Evolutionary conservation across 192 early-diverging fungal genomes (phyloP).

Genomic region (Podila epigama): DNA sequence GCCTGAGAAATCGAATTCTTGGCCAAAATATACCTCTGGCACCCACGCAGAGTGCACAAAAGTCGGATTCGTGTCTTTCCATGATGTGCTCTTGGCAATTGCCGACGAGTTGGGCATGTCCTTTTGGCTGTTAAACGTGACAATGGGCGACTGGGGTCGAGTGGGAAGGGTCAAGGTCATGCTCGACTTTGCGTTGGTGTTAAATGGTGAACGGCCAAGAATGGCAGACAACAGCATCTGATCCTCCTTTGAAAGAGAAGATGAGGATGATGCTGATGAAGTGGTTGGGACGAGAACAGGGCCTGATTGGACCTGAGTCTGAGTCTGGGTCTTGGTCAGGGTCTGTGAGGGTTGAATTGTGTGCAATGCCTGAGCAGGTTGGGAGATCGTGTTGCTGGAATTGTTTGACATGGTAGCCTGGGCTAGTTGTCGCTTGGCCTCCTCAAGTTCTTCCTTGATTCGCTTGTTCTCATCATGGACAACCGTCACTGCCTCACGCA

Average conservation of each 20-base stretch:
- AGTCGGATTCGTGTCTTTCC: slow-evolving; percentile 28
- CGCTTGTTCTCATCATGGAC: slow-evolving; percentile 36
- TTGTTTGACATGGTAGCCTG: slow-evolving; percentile 9
- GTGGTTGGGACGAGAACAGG: background rate
- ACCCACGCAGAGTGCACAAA: slow-evolving; percentile 23
- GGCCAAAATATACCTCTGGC: slow-evolving; percentile 17
- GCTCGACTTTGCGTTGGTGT: slow-evolving; percentile 11
- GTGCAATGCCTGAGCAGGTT: too few species aligned
- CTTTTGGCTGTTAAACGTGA: slow-evolving; percentile 27
- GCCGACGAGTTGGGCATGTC: slow-evolving; percentile 38
- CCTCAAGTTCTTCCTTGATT: slow-evolving; percentile 34
- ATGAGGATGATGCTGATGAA: background rate
- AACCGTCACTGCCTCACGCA: slow-evolving; percentile 31
- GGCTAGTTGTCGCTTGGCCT: slow-evolving; percentile 10
- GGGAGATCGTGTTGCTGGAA: background rate
- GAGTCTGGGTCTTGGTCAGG: slow-evolving; percentile 3
- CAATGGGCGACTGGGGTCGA: slow-evolving; percentile 20
- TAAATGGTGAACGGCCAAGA: slow-evolving; percentile 14
- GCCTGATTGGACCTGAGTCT: too few species aligned
- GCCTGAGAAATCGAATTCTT: slow-evolving; percentile 18
- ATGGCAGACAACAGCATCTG: slow-evolving; percentile 19
- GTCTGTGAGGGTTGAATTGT: too few species aligned
- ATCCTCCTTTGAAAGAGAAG: slow-evolving; percentile 15
- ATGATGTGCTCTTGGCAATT: slow-evolving; percentile 1
- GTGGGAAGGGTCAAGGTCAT: slow-evolving; percentile 9